Base-by-base conservation (phyloP, 306 rosid genomes). In the Inga leiocalycina region DNA sequence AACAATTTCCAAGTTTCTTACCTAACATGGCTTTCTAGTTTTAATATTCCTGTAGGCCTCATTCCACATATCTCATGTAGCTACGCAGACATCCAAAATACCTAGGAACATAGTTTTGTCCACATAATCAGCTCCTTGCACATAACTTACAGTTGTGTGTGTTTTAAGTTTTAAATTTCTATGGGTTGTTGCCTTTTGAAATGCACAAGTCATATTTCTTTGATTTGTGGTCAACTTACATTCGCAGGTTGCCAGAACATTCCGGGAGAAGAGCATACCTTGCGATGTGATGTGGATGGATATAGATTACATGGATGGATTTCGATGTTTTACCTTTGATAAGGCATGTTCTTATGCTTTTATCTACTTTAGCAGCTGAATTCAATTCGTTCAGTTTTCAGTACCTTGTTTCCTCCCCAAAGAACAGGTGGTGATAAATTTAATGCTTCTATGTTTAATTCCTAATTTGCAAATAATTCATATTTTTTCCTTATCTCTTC, bases 271-370 rank as follows among this genome's bases (percentile, higher is more conserved):
- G 77, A 59, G 79, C 83, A 88, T 95, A 78, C 98, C 98, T 48
- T 95, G 98, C 81, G 98, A 95, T 70, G 98, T 92, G 74, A 75
- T 95, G 85, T 95, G 98, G 98, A 93, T 95, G 97, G 98, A 93
- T 76, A 93, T 92, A 4, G 94, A 92, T 89, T 95, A 93, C 92
- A 95, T 95, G 98, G 98, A 95, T 86, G 95, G 94, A 57, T 93
- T 93, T 88, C 95, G 98, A 57, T 92, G 97, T 89, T 95, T 92
- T 86, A 95, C 98, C 88, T 93, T 92, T 73, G 93, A 95, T 88
- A 85, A 89, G 94, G 98, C 81, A 87, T 71, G 85, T 64, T 71
- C 75, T 80, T 65, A 61, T 27, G 20, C 59, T 72, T 46, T 44
- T 46, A 24, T 45, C 37, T 22, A 4, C 75, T 71, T 71, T 71